phyloP scores from a whole-genome alignment of 1,284 basidiomycete genomes.

The Takashimella tepidaria region DNA sequence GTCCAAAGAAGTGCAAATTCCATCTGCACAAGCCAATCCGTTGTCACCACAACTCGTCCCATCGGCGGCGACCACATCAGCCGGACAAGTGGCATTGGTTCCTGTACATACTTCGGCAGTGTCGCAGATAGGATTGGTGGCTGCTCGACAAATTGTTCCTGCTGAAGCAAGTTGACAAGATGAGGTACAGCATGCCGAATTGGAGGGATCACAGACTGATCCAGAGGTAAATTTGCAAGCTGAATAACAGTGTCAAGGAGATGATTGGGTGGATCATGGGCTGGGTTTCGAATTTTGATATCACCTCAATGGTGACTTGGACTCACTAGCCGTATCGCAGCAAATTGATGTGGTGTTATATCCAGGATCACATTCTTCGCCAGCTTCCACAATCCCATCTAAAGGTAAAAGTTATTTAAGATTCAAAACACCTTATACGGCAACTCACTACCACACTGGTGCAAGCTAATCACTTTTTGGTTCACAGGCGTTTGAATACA shows the following conservation, averaged over 20 bases:
- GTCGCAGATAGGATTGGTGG: slow-evolving; percentile 68
- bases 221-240: slow-evolving; percentile 69
- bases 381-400: slow-evolving; percentile 51
- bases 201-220: slow-evolving; percentile 74
- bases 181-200: slow-evolving; percentile 69
- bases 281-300: no score
- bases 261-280: background rate
- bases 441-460: slow-evolving; percentile 46
- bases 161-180: slow-evolving; percentile 65
- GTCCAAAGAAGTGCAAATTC: slow-evolving; percentile 71
- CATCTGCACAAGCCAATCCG: slow-evolving; percentile 70
- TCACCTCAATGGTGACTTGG: background rate
- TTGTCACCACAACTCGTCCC: slow-evolving; percentile 63
- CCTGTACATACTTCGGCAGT: slow-evolving; percentile 74
- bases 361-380: slow-evolving; percentile 88
- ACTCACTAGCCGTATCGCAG: slow-evolving; percentile 61
- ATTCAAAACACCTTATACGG: background rate
- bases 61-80: slow-evolving; percentile 62
- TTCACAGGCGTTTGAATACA: slow-evolving; percentile 59
- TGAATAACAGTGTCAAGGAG: no score
- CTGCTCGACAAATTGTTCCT: slow-evolving; percentile 61
- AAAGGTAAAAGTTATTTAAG: background rate
- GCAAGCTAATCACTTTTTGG: slow-evolving; percentile 36
- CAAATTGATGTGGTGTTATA: slow-evolving; percentile 59
- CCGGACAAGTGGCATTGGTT: slow-evolving; percentile 65